Conservation (phyloP, 2,329 filamentous ascomycete genomes). For the Botrytis deweyae region DNA sequence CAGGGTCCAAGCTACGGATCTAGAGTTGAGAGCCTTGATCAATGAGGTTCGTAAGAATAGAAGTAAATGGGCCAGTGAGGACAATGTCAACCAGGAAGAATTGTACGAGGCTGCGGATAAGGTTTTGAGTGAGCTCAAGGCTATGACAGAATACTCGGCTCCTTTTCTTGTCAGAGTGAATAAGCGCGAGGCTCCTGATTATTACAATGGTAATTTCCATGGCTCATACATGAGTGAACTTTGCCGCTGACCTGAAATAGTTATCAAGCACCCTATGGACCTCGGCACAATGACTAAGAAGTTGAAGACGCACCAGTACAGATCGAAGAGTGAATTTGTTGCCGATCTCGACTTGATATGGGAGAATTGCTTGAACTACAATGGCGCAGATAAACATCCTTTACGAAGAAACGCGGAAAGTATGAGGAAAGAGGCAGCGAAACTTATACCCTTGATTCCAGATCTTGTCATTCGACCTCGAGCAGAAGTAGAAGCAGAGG, state of each 20-base stretch:
- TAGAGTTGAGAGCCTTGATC: conserved; percentile 87
- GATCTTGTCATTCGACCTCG: conserved; percentile 88
- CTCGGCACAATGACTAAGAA: conserved; percentile 98
- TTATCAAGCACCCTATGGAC: conserved; percentile 97
- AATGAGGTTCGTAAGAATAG: conserved; percentile 97
- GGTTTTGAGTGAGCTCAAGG: conserved; percentile 94
- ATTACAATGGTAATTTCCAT: conserved; percentile 72
- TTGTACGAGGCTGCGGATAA: conserved; percentile 96
- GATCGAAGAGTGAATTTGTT: conserved; percentile 92
- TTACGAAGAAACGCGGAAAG: conserved; percentile 89
- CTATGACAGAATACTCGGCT: conserved; percentile 95
- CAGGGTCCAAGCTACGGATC: conserved; percentile 86
- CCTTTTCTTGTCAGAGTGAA: conserved; percentile 93
- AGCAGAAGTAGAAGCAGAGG: conserved; percentile 89
- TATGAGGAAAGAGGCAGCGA: conserved; percentile 97
- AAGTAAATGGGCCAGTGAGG: conserved; percentile 98
- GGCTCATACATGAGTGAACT: neutral
- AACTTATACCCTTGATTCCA: conserved; percentile 90
- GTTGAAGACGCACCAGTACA: conserved; percentile 75
- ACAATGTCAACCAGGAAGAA: conserved; percentile 96
- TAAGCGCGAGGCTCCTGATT: conserved; percentile 95
- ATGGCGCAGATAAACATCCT: conserved; percentile 83
- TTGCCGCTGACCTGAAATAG: conserved; percentile 52
- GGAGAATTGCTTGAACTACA: conserved; percentile 96
- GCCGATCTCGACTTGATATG: conserved; percentile 92